Base-by-base conservation (phyloP, 2,329 filamentous ascomycete species). In the Helminthosporium solani region DNA sequence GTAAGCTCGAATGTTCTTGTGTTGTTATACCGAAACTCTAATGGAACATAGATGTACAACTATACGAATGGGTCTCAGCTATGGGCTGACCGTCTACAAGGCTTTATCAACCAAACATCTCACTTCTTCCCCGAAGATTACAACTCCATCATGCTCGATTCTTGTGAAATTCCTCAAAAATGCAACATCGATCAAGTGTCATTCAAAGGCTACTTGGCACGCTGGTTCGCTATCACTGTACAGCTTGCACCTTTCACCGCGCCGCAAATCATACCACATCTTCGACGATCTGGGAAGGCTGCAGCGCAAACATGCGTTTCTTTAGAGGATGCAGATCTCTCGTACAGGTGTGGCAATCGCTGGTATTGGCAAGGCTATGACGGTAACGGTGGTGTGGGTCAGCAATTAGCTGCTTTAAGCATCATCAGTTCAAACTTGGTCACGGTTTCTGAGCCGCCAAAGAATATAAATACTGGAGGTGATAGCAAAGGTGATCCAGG, bases 201-300 rank as follows among this genome's bases (percentile, higher is more conserved):
- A 34, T 74, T 72, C 60, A 72, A 73, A 61, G 73, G 73, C n/a
- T 75, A 74, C 49, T 63, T 76, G 7, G 60, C 71, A 3, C 72
- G 74, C 47, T 76, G 73, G 71, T 68, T 79, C 70, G 81, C 79
- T 12, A 73, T 76, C 3, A 75, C 80, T 3, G 76, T 75, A 0
- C 78, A 84, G 54, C 70, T 84, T 47, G 82, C 80, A 0, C 82
- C 82, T 0, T 83, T 77, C 56, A 79, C 79, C 2, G 2, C 68
- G 70, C 49, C 66, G 76, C 28, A 59, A 7, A 72, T 86, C 43
- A 73, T 79, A 58, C 74, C 78, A 0, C 73, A 75, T n/a, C 67
- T 86, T 2, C 68, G 72, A 30, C 69, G 73, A 1, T 80, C 78
- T 5, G 83, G 81, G 0, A 54, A 64, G 21, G 78, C 77, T 1